Conservation (phyloP, 2,329 filamentous ascomycete species). For the Claviceps capensis region DNA sequence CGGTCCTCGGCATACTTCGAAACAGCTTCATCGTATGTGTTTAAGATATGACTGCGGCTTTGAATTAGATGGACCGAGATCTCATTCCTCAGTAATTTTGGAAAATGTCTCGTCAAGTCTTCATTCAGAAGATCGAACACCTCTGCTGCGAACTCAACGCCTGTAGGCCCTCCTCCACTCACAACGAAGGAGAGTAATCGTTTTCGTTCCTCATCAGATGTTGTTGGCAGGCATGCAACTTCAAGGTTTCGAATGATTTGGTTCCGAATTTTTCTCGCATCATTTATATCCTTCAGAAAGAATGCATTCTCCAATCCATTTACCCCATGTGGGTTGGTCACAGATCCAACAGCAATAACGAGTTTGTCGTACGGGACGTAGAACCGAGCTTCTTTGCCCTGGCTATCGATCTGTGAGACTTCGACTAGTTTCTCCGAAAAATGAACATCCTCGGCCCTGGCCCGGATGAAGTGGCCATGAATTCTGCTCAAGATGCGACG, state of each 20-base stretch:
- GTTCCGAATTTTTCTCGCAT: constrained; percentile 82
- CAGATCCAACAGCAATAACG: constrained; percentile 80
- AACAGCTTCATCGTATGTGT: constrained; percentile 93
- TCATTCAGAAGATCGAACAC: constrained; percentile 94
- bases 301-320: constrained; percentile 87
- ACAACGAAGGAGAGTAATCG: constrained; percentile 91
- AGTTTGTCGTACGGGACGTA: constrained; percentile 97
- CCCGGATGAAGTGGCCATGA: constrained; percentile 80
- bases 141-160: constrained; percentile 95
- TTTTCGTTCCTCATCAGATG: constrained; percentile 71
- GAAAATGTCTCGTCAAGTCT: constrained; percentile 72
- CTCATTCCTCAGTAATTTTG: constrained; percentile 83
- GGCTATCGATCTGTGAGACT: constrained; percentile 56
- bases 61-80: constrained; percentile 97
- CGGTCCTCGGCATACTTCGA: constrained; percentile 84
- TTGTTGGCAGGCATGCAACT: constrained; percentile 82
- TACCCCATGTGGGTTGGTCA: constrained; percentile 90
- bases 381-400: constrained; percentile 65
- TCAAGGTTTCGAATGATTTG: constrained; percentile 82
- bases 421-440: constrained; percentile 88
- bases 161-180: constrained; percentile 87
- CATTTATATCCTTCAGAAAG: constrained; percentile 90
- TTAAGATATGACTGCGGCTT: constrained; percentile 85
- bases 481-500: constrained; percentile 67
- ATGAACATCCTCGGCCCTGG: constrained; percentile 74